Evolutionary conservation across 2,329 filamentous ascomycete species (phyloP).

Genomic region (Pyricularia pennisetigena): DNA sequence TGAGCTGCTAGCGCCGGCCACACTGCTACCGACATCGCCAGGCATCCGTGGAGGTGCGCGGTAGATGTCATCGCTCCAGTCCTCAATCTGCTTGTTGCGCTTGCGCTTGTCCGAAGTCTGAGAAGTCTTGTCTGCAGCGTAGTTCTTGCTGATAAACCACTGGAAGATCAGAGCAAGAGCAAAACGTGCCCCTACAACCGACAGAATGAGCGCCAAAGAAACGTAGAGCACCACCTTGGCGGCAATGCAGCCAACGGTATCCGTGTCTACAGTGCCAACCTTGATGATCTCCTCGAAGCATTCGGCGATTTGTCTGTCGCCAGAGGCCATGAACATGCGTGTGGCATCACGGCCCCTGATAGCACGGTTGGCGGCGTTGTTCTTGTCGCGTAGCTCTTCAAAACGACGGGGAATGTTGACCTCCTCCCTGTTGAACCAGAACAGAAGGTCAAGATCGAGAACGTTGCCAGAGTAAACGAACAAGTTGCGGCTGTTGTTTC

Average conservation of each 20-base stretch:
- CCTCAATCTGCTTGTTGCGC: slow-evolving; percentile 87
- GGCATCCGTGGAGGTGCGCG: slow-evolving; percentile 74
- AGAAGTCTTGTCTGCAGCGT: slow-evolving; percentile 76
- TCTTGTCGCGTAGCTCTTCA: slow-evolving; percentile 64
- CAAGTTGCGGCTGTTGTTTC: slow-evolving; percentile 79
- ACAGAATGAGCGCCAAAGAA: slow-evolving; percentile 81
- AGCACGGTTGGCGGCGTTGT: slow-evolving; percentile 44
- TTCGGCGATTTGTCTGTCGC: slow-evolving; percentile 72
- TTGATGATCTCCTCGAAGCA: slow-evolving; percentile 93
- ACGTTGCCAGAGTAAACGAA: slow-evolving; percentile 93
- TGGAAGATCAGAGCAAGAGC: slow-evolving; percentile 84
- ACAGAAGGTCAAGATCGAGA: slow-evolving; percentile 76
- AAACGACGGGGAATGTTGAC: slow-evolving; percentile 70
- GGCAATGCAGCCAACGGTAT: slow-evolving; percentile 93
- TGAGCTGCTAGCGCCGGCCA: slow-evolving; percentile 39
- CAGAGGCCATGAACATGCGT: slow-evolving; percentile 67
- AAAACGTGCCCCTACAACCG: slow-evolving; percentile 81
- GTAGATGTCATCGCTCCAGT: slow-evolving; percentile 97
- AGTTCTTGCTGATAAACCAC: slow-evolving; percentile 87
- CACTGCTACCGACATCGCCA: slow-evolving; percentile 60
- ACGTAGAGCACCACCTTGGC: slow-evolving; percentile 95
- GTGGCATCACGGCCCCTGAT: slow-evolving; percentile 84
- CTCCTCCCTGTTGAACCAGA: slow-evolving; percentile 81
- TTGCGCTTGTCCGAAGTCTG: slow-evolving; percentile 73
- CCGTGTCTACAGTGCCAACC: slow-evolving; percentile 90